Evolutionary conservation across 306 rosid species (phyloP), one percentile per base, ranked within the genome.

Genomic region (Crotalaria pallida): DNA sequence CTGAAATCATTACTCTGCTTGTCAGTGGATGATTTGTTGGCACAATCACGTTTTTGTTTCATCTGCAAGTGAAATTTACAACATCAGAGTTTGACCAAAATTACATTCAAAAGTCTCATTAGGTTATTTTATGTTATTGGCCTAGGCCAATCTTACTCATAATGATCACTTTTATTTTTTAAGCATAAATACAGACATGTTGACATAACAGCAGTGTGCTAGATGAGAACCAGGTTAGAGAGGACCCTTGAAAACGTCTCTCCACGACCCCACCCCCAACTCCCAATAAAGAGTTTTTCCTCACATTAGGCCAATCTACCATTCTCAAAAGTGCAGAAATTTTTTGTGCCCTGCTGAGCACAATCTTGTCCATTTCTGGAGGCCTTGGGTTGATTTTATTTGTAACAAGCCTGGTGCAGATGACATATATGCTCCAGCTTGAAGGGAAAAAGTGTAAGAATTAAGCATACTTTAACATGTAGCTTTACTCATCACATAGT

Each of bases 1-100:
- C 84, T 88, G 66, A 90, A 93, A 61, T 80, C 79, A 66, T 84
- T 87, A 59, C 76, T 84, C 90, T 27, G 88, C 58, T 85, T 92
- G 71, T 83, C 88, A 15, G 80, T 49, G 40, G 87, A 82, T 80
- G 84, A 75, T 88, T 65, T 79, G 74, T 47, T 75, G 43, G 52
- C 74, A 65, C 76, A 53, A 60, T 58, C 73, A 24, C 80, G 80
- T 34, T 82, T 87, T 78, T 82, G 84, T 71, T 88, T 81, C 79
- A 90, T 80, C 98, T 93, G 80, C 82, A 84, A 74, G 61, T 58
- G 16, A 53, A 70, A 76, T 62, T 55, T 53, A 66, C 16, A 50
- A 16, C 49, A 58, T 84, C 63, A 47, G 66, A 70, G 47, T 64
- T 75, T 50, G 51, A 44, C 63, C 70, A 38, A 29, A 10, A 60